These are phyloP conservation scores for Gynochthodes officinalis DNA, from an alignment of 257 asterid species.

Conservation along the genomic window DNA sequence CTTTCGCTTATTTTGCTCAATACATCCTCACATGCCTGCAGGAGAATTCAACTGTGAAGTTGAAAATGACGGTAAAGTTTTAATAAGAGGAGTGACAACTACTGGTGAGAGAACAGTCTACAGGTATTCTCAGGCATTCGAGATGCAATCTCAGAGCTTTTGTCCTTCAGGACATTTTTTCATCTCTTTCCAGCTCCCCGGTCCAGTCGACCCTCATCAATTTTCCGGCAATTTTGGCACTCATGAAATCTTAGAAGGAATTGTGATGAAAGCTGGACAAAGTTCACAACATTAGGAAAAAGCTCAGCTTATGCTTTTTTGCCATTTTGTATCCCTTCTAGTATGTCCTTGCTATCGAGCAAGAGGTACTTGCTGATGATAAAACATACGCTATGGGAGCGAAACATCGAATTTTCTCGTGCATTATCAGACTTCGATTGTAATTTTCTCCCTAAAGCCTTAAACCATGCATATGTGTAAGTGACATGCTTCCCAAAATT, in stretches of 20 bases:
- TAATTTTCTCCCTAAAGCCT: no score
- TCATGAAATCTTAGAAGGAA: conserved; percentile 80
- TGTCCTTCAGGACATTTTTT: conserved; percentile 75
- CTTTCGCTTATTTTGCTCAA: not conserved
- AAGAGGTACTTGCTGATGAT: not conserved
- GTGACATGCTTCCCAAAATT: no score
- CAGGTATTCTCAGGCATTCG: conserved; percentile 48
- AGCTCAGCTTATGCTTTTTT: not conserved
- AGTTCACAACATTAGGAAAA: not conserved
- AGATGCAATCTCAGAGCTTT: conserved; percentile 76
- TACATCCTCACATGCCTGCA: conserved; percentile 23
- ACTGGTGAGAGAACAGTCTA: conserved; percentile 51
- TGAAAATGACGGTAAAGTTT: conserved; percentile 63
- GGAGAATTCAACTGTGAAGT: conserved; percentile 83
- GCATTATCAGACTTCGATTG: no score
- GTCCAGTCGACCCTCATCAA: conserved; percentile 74
- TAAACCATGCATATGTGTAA: no score
- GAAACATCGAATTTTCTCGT: not conserved
- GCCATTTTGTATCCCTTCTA: not conserved
- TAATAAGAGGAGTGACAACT: conserved; percentile 62
- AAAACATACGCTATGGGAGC: not conserved
- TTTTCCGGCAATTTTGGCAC: conserved; percentile 70
- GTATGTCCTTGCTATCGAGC: not conserved
- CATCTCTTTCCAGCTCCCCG: conserved; percentile 74
- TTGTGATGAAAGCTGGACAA: conserved; percentile 44